Evolutionary conservation across 257 asterid genomes (phyloP).

Genomic region (Solanum pimpinellifolium): DNA sequence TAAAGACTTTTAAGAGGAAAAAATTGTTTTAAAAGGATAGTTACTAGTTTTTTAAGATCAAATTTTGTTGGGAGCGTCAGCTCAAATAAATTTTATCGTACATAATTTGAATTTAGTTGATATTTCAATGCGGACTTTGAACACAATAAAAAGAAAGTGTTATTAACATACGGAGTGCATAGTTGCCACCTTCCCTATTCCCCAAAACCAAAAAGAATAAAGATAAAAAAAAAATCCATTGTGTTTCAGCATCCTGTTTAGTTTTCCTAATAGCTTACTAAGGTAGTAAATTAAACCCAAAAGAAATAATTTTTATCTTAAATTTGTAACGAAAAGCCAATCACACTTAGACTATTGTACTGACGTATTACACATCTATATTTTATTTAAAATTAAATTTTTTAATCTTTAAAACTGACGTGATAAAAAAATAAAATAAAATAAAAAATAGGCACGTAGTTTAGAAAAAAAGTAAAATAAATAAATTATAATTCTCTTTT

Average conservation of each 20-base stretch:
- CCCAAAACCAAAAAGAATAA: not conserved
- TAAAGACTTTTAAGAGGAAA: not conserved
- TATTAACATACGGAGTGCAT: not conserved
- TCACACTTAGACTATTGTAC: too few relatives aligned
- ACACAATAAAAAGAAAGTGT: accelerated
- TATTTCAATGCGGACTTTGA: accelerated
- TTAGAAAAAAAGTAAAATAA: too few relatives aligned
- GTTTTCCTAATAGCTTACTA: not conserved
- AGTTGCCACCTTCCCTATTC: not conserved
- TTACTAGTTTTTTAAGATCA: not conserved
- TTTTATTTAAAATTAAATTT: too few relatives aligned
- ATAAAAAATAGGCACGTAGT: too few relatives aligned
- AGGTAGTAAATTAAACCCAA: not conserved
- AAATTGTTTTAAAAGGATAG: not conserved
- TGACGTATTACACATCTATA: too few relatives aligned
- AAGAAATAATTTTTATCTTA: too few relatives aligned
- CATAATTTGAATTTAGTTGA: accelerated
- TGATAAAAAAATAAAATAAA: too few relatives aligned
- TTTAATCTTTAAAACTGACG: accelerated
- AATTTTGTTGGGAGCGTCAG: accelerated
- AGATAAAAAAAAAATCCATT: not conserved
- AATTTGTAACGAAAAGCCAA: too few relatives aligned
- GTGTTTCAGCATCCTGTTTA: not conserved
- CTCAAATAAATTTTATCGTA: accelerated
- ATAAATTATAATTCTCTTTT: too few relatives aligned